Conservation (phyloP, 2,329 filamentous ascomycete genomes). For the Alternaria atra region DNA sequence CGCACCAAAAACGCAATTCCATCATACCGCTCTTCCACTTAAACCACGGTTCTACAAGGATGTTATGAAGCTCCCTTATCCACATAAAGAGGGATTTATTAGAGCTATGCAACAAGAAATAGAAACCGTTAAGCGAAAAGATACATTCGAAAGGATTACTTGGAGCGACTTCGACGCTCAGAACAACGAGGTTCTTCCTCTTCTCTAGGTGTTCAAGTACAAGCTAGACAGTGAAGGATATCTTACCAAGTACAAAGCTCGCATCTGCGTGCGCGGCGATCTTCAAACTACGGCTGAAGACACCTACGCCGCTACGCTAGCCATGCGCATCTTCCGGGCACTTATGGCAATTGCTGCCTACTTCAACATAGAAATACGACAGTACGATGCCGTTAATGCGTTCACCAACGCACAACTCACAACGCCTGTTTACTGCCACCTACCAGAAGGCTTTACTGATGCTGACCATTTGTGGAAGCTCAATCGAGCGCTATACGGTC, state of each 20-base stretch:
- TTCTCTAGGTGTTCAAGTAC: slow-evolving; percentile 24
- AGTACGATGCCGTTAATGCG: not conserved
- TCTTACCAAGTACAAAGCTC: slow-evolving; percentile 23
- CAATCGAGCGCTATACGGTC: not conserved
- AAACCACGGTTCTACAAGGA: no score
- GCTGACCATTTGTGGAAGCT: not conserved
- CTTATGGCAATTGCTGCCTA: slow-evolving; percentile 30
- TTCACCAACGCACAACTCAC: no score
- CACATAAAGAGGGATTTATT: no score
- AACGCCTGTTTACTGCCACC: no score
- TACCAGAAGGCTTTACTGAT: not conserved
- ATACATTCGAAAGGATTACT: no score
- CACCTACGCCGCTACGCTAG: slow-evolving; percentile 33
- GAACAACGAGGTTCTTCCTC: slow-evolving; percentile 17
- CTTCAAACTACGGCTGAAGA: slow-evolving; percentile 17
- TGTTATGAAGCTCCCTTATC: no score
- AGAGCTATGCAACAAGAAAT: no score
- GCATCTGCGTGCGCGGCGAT: slow-evolving; percentile 21
- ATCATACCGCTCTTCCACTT: no score
- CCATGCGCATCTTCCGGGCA: slow-evolving; percentile 23
- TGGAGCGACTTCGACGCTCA: no score
- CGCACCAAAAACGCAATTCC: no score
- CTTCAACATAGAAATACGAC: slow-evolving; percentile 25
- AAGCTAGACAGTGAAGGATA: slow-evolving; percentile 25
- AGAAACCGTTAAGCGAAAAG: no score